phyloP scores from a whole-genome alignment of 108 stramenopile species.

The Cyclotella sp. region DNA sequence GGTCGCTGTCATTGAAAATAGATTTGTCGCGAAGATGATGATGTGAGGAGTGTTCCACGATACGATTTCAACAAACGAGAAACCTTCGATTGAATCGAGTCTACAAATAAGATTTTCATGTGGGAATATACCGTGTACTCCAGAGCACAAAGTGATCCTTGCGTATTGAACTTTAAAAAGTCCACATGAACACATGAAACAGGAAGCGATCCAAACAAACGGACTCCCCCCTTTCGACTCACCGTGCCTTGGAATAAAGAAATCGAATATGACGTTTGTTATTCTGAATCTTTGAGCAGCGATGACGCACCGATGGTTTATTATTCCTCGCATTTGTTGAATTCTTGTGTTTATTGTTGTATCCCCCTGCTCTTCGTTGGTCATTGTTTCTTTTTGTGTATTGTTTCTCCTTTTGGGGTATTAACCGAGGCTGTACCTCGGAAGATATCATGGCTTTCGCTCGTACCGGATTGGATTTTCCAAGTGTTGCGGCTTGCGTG shows the following conservation, averaged over 20 bases:
- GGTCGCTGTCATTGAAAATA: neutral
- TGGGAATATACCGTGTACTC: no score
- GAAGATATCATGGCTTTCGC: neutral
- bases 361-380: neutral
- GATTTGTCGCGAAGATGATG: neutral
- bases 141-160: no score
- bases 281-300: conserved; percentile 28
- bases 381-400: neutral
- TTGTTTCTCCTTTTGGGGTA: neutral
- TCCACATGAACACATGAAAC: no score
- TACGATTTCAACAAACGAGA: neutral
- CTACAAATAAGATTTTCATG: no score
- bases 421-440: conserved; percentile 1
- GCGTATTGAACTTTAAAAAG: no score
- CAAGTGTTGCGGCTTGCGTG: neutral
- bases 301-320: neutral
- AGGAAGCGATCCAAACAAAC: no score
- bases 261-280: conserved; percentile 24
- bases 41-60: neutral
- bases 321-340: conserved; percentile 6
- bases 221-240: neutral
- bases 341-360: neutral
- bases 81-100: neutral
- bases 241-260: conserved; percentile 41
- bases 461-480: neutral